These are phyloP conservation scores for Coelastrella sp. DNA, from an alignment of 139 green algal species.

Conservation along the genomic window DNA sequence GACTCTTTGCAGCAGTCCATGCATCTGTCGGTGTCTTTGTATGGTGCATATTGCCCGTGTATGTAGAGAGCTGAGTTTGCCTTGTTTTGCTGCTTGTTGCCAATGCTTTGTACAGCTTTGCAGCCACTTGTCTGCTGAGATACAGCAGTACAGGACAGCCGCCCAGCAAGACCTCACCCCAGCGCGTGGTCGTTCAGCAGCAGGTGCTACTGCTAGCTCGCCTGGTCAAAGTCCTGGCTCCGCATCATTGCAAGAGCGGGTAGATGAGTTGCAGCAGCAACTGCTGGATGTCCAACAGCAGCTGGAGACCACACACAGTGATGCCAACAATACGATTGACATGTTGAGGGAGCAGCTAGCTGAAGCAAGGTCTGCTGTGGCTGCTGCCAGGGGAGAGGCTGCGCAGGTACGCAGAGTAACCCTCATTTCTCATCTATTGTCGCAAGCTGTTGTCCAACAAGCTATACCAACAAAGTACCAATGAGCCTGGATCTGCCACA, in stretches of 20 bases:
- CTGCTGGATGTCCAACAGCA: constrained; percentile 37
- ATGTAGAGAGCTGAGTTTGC: no score
- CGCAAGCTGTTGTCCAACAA: background rate
- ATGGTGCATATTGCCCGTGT: no score
- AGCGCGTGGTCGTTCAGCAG: background rate
- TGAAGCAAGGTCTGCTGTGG: background rate
- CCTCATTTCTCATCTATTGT: background rate
- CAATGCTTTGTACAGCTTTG: constrained; percentile 35
- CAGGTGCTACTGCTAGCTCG: background rate
- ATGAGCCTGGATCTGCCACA: no score
- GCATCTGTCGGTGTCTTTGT: no score
- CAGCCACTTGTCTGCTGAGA: constrained; percentile 11
- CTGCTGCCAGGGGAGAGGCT: background rate
- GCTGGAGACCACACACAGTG: constrained; percentile 18
- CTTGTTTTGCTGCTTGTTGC: background rate
- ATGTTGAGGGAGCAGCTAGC: constrained; percentile 39
- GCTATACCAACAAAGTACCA: no score
- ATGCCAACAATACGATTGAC: constrained; percentile 33
- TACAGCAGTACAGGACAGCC: background rate
- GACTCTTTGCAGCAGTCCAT: no score
- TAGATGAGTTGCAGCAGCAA: constrained; percentile 9
- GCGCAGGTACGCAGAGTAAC: background rate
- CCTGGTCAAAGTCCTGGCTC: background rate
- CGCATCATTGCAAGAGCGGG: constrained; percentile 6
- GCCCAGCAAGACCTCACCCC: background rate